Conservation (phyloP, 1,284 basidiomycete species). For the Ganoderma leucocontextum region DNA sequence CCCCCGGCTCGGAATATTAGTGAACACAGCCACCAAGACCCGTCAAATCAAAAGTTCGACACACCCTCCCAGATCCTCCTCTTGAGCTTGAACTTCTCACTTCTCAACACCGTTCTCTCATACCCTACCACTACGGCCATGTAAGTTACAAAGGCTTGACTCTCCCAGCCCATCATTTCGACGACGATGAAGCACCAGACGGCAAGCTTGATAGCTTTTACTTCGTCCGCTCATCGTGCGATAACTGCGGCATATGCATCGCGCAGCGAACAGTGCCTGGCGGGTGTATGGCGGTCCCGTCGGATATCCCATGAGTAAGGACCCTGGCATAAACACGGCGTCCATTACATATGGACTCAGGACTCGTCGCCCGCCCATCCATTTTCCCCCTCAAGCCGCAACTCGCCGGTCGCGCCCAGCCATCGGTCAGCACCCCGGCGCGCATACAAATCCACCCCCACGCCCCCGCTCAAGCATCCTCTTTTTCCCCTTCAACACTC, state of each 20-base stretch:
- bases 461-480: conserved; percentile 12
- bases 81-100: background rate
- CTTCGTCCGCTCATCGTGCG: conserved; percentile 16
- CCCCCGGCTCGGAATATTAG: background rate
- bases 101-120: background rate
- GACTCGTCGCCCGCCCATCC: background rate
- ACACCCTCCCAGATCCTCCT: too few species aligned
- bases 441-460: conserved; percentile 21
- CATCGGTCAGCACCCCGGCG: conserved; percentile 11
- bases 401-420: background rate
- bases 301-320: background rate
- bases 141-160: background rate
- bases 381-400: conserved; percentile 8
- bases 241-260: conserved; percentile 23
- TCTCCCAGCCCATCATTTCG: background rate
- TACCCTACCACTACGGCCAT: background rate
- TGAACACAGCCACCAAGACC: background rate
- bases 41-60: too few species aligned
- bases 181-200: background rate
- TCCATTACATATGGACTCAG: background rate
- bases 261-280: conserved; percentile 14
- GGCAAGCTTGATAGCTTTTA: background rate
- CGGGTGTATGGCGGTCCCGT: conserved; percentile 4
- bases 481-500: conserved; percentile 20
- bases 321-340: background rate